Evolutionary conservation across 257 asterid species (phyloP).

Genomic region (Asclepias syriaca): DNA sequence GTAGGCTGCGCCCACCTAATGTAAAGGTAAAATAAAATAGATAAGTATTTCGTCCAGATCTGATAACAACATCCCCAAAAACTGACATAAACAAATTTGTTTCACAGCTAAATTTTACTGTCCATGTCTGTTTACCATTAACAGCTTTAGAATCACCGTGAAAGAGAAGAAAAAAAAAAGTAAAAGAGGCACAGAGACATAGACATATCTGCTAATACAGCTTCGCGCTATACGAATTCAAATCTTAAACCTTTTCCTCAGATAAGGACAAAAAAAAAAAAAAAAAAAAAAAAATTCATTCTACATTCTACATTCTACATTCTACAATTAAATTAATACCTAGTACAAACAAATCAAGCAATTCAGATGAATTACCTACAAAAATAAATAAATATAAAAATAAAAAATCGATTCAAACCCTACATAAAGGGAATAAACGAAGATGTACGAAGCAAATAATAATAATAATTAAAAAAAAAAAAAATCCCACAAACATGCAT

Average conservation of each 20-base stretch:
- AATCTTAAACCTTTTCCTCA: not conserved
- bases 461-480: not conserved
- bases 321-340: slow-evolving; percentile 1
- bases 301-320: not conserved
- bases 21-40: not conserved
- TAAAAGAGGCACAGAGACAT: not conserved
- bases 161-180: not conserved
- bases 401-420: not conserved
- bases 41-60: not conserved
- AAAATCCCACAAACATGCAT: not conserved
- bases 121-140: not conserved
- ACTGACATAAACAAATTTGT: not conserved
- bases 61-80: not conserved
- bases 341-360: not conserved
- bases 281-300: not conserved
- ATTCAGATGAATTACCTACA: not conserved
- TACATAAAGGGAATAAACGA: not conserved
- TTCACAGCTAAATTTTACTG: not conserved
- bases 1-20: not conserved
- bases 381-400: not conserved
- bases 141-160: not conserved
- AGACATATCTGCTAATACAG: not conserved
- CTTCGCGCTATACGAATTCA: slow-evolving; percentile 3
- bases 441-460: not conserved
- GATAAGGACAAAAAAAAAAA: not conserved